Base-by-base conservation (phyloP, 352 stramenopile species). In the Globisporangium barbulae region DNA sequence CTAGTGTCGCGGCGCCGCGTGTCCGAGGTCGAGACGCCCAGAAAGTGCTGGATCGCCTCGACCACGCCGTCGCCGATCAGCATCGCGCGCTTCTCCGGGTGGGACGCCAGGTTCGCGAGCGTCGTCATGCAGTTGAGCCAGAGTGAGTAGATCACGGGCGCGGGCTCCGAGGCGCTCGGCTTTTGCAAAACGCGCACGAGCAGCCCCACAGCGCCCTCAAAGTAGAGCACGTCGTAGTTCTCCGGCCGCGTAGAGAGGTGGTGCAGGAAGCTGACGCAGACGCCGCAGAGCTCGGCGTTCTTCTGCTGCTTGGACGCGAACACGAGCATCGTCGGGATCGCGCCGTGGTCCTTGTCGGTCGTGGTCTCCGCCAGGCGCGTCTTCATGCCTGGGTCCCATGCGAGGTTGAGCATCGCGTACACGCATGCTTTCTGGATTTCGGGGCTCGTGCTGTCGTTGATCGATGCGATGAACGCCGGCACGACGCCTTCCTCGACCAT, bases 401-500 rank as follows among this genome's bases (percentile, higher is more conserved):
- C 81, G 31, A 94, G 71, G 17, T 74, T 87, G 30, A 91, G 65
- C 75, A 94, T 87, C n/a, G 83, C 83, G 62, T 88, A 91, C 9
- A 87, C 83, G 28, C 83, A 92, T 12, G 85, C 83, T 21, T 85
- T 82, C 59, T 92, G 82, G 59, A 92, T 93, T 53, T 86, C 76
- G 22, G 78, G 78, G 53, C 76, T 89, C 41, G 63, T 69, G 37
- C 66, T 74, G 42, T 59, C 69, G 42, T 72, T 85, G 33, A 94
- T 75, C 55, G 88, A 75, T 47, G 77, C 67, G 28, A 91, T 57
- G 22, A 91, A 76, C 1, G 83, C 72, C 28, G 85, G 83, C 42
- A 94, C 81, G 55, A 94, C 83, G 47, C 85, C 85, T 49, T 89
- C 85, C 50, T 94, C 78, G 7, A 93, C 86, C 64, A 94, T 80